Conservation (phyloP, 2,329 filamentous ascomycete species). For the Chalaropsis ovoidea region DNA sequence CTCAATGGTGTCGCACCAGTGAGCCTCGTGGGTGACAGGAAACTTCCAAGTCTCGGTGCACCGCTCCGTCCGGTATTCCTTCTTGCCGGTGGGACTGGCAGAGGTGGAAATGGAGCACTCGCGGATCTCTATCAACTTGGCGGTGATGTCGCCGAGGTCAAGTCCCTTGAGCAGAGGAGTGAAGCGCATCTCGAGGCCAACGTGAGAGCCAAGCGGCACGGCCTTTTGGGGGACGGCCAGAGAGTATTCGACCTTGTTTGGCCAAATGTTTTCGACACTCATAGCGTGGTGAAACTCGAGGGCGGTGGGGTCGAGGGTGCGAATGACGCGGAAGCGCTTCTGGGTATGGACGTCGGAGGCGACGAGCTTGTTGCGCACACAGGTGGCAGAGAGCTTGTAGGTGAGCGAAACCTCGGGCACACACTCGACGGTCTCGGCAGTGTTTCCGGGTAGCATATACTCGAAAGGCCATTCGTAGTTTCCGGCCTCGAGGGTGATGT, state of each 20-base stretch:
- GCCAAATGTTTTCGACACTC: conserved; percentile 96
- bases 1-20: conserved; percentile 60
- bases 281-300: conserved; percentile 76
- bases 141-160: conserved; percentile 69
- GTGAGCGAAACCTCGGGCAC: conserved; percentile 75
- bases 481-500: conserved; percentile 53
- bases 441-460: conserved; percentile 58
- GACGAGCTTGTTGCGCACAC: conserved; percentile 69
- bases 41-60: conserved; percentile 53
- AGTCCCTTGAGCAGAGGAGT: conserved; percentile 83
- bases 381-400: conserved; percentile 83
- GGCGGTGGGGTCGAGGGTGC: conserved; percentile 64
- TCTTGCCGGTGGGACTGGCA: conserved; percentile 37
- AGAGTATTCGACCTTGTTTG: conserved; percentile 93
- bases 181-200: conserved; percentile 76
- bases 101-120: conserved; percentile 49
- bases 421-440: conserved; percentile 83
- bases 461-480: conserved; percentile 83
- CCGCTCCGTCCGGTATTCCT: conserved; percentile 53
- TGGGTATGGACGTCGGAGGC: conserved; percentile 74
- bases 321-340: conserved; percentile 67
- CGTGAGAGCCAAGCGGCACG: conserved; percentile 79
- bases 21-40: conserved; percentile 45
- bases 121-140: conserved; percentile 69
- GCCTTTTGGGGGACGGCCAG: conserved; percentile 90